phyloP scores from a whole-genome alignment of 2,329 filamentous ascomycete species.

The Pestalotiopsis sp. region DNA sequence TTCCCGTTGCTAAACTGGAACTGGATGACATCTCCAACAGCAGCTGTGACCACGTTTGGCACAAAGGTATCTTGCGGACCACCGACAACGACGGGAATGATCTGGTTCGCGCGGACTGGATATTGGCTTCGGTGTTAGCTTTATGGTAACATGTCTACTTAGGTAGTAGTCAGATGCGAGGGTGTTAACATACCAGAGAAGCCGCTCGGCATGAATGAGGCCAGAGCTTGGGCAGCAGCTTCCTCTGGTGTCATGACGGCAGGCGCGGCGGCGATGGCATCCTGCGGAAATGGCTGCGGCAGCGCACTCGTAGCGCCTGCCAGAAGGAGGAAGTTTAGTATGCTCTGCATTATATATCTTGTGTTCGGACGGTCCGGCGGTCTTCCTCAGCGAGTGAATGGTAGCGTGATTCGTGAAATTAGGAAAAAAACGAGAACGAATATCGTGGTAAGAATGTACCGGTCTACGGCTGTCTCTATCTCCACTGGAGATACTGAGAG shows the following conservation, averaged over 20 bases:
- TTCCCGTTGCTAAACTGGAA: constrained; percentile 48
- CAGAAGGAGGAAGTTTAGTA: constrained; percentile 3
- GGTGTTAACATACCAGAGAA: background rate
- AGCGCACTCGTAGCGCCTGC: constrained; percentile 12
- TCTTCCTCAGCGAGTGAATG: background rate
- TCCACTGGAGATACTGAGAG: background rate
- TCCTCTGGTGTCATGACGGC: constrained; percentile 10
- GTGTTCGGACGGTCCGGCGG: background rate
- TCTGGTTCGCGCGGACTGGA: constrained; percentile 17
- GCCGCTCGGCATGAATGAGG: background rate
- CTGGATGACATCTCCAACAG: constrained; percentile 40
- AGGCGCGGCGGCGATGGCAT: background rate
- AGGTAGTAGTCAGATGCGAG: background rate
- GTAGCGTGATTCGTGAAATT: background rate
- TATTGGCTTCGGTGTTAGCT: background rate
- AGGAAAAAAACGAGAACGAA: constrained; percentile 8
- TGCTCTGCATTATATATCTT: constrained; percentile 12
- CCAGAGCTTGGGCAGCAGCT: constrained; percentile 10
- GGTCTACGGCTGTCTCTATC: constrained; percentile 15
- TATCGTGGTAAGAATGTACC: background rate
- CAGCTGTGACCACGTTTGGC: constrained; percentile 37
- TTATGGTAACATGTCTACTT: no score
- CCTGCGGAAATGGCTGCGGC: constrained; percentile 7
- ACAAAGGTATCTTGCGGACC: constrained; percentile 39
- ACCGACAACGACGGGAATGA: constrained; percentile 40